phyloP scores from a whole-genome alignment of 225 moss, liverwort and hornwort species.

The Bryum argenteum region DNA sequence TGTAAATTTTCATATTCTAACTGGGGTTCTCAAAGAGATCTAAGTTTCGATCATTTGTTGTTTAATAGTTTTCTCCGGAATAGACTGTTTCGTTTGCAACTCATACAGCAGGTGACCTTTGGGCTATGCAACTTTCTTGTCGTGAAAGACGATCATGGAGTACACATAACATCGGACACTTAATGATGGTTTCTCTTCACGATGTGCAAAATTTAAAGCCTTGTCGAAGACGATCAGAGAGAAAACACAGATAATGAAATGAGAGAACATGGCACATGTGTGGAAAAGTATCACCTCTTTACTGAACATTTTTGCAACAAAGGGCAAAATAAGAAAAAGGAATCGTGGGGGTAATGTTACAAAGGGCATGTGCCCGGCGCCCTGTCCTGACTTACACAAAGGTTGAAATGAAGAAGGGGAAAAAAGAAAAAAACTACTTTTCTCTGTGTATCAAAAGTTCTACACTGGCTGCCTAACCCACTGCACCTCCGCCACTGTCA shows the following conservation, averaged over 20 bases:
- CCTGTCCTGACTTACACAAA: conserved; percentile 61
- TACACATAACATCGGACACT: no score
- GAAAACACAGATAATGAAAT: neutral
- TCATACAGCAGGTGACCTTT: no score
- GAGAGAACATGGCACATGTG: conserved; percentile 26
- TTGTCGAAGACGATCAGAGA: no score
- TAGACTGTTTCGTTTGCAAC: no score
- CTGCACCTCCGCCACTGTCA: conserved; percentile 49
- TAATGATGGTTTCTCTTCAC: no score
- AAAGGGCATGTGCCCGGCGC: conserved; percentile 79
- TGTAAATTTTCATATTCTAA: no score
- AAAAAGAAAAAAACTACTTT: conserved; percentile 34
- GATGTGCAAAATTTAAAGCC: no score
- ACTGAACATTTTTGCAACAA: conserved; percentile 68
- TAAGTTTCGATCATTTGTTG: no score
- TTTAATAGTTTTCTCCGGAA: no score
- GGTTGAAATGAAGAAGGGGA: conserved; percentile 33
- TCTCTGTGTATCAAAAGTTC: conserved; percentile 58
- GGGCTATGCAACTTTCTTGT: no score
- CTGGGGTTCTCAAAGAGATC: no score
- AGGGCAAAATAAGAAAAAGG: conserved; percentile 65
- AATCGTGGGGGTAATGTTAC: conserved; percentile 61
- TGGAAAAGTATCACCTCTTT: conserved; percentile 55
- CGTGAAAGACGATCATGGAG: no score
- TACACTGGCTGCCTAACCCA: conserved; percentile 52